A percentile compares a stretch with the other conserved stretches of the same genome.
Evolutionary conservation across 805 yeast species (phyloP).

Genomic region (Vanderwaltozyma verrucispora): DNA sequence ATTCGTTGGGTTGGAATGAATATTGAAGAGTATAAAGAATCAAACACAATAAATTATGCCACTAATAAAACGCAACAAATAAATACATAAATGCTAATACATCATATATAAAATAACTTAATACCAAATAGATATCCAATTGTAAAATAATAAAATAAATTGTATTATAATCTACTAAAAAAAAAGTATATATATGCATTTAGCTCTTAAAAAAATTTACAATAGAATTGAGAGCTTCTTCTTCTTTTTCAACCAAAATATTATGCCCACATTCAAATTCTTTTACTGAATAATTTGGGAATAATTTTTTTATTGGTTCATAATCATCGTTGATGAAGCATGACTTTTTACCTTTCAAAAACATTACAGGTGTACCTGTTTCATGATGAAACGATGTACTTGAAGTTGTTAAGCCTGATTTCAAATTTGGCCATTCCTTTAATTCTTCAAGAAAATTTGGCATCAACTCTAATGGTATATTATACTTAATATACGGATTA

Average conservation of each 20-base stretch:
- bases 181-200: no score
- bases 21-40: constrained; percentile 8
- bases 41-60: background rate
- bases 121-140: no score
- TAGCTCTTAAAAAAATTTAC: constrained; percentile 10
- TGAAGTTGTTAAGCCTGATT: constrained; percentile 1
- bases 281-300: constrained; percentile 17
- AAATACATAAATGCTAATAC: no score
- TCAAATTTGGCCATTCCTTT: constrained; percentile 17
- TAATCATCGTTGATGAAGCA: constrained; percentile 31
- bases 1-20: constrained; percentile 59
- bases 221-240: constrained; percentile 10
- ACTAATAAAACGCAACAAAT: no score
- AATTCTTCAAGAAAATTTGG: constrained; percentile 18
- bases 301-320: constrained; percentile 13
- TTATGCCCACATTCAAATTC: constrained; percentile 26
- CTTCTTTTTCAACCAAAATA: constrained; percentile 20
- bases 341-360: constrained; percentile 37
- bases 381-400: constrained; percentile 2
- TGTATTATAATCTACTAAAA: no score
- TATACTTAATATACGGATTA: constrained; percentile 11
- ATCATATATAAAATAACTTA: no score
- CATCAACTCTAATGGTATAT: constrained; percentile 17
- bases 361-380: constrained; percentile 29
- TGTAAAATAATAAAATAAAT: no score